These are phyloP conservation scores for Cymbopogon flexuosus DNA, from an alignment of 202 grass and related monocot genomes.

Conservation along the genomic window DNA sequence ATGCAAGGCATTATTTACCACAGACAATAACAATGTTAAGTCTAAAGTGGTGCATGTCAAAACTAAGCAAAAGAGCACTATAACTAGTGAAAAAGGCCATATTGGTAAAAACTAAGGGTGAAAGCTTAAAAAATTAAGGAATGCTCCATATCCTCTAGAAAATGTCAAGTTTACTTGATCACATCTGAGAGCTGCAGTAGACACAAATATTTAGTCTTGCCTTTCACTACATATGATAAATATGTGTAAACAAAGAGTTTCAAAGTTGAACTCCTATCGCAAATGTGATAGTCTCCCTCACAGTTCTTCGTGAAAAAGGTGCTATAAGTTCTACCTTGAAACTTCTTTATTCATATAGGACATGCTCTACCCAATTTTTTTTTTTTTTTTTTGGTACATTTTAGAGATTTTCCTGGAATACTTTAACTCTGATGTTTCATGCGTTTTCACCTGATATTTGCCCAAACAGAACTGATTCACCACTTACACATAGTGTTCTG, in stretches of 20 bases:
- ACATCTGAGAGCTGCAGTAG: background rate
- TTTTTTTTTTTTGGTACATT: background rate
- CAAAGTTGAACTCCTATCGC: background rate
- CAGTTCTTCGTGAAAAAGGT: background rate
- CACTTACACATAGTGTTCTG: slow-evolving; percentile 84
- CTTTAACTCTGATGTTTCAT: background rate
- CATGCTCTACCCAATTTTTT: background rate
- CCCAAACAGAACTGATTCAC: slow-evolving; percentile 13
- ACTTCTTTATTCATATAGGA: background rate
- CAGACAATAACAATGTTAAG: slow-evolving; percentile 24
- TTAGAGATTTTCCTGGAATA: background rate
- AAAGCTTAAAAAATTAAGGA: background rate
- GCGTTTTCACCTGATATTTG: background rate
- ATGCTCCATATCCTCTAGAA: background rate
- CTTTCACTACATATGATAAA: background rate
- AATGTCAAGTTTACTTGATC: background rate
- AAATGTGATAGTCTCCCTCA: background rate
- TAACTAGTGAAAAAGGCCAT: background rate
- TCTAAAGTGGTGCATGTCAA: slow-evolving; percentile 24
- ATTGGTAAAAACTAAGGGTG: background rate
- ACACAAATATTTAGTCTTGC: background rate
- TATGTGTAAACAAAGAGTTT: background rate
- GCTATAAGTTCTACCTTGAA: background rate
- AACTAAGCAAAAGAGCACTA: background rate
- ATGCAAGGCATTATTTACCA: slow-evolving; percentile 7